Base-by-base conservation (phyloP, 345 rosid genomes). In the Ailanthus altissimus region DNA sequence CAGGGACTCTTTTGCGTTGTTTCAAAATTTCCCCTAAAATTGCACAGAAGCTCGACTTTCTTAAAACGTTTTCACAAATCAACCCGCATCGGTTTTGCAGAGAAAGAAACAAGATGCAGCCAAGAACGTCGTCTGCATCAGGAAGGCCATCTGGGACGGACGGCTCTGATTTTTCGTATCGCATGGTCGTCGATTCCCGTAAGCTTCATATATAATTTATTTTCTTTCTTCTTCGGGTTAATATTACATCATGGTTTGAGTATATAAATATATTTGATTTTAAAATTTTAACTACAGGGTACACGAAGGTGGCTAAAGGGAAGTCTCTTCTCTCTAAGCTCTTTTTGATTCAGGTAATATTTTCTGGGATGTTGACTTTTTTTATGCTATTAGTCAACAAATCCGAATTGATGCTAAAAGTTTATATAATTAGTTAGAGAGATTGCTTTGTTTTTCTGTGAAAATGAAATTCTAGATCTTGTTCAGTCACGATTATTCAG, bases 121-220 rank as follows among this genome's bases (percentile, higher is more conserved):
- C 28, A 38, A 73, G 80, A 77, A 36, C 14, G 12, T 32, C 65
- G 6, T 64, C 76, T 51, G 67, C 68, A 42, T 49, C 67, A 0
- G 91, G 91, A 40, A 75, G 91, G 75, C 94, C 94, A 32, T 80
- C 84, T 36, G 98, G 93, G 13, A 94, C 97, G 10, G 97, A 94
- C 63, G 98, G 97, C 72, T 94, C 91, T 0, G 97, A 94, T 87
- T 92, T 88, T 90, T 90, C 92, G 0, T 91, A 82, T 80, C 91
- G 97, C 9, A 92, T 92, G 98, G 97, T 91, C 68, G 93, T 94
- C 47, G 97, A 92, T 83, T 89, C 94, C 77, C 90, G 98, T 92
- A 82, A 75, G 93, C 79, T 71, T 63, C 76, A 25, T 60, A 40
- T n/a, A 42, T 15, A n/a, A n/a, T n/a, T 28, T 32, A 32, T 32